Evolutionary conservation across 371 early-diverging fungal genomes (phyloP).

Genomic region (Mucor racemosus): DNA sequence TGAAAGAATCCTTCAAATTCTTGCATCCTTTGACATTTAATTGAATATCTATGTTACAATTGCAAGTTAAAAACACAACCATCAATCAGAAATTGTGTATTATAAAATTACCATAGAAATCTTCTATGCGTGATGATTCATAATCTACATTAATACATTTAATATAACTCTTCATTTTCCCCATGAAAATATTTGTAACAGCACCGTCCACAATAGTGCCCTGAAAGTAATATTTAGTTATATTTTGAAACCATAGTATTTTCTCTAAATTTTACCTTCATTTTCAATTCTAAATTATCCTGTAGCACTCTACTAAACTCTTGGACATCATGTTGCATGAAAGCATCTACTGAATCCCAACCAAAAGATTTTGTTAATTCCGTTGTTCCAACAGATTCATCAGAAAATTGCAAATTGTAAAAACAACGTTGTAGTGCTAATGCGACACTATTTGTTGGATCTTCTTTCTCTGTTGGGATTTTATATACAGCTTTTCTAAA

Average conservation of each 20-base stretch:
- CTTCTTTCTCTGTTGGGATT: constrained; percentile 89
- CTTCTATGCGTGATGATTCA: constrained; percentile 91
- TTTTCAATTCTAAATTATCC: constrained; percentile 92
- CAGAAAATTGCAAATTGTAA: constrained; percentile 82
- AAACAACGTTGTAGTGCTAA: constrained; percentile 95
- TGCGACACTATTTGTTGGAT: constrained; percentile 82
- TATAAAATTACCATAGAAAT: constrained; percentile 42
- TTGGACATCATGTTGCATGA: constrained; percentile 97
- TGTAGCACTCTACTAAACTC: constrained; percentile 96
- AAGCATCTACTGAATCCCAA: constrained; percentile 93
- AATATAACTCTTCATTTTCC: constrained; percentile 95
- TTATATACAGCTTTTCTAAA: constrained; percentile 91
- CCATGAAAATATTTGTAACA: constrained; percentile 87
- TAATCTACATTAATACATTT: constrained; percentile 92
- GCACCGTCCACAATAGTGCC: constrained; percentile 90
- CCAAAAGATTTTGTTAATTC: constrained; percentile 97
- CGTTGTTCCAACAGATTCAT: constrained; percentile 69
- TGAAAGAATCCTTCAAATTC: constrained; percentile 89
- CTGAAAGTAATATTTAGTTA: constrained; percentile 14
- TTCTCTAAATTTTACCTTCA: constrained; percentile 52
- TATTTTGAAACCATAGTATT: neutral
- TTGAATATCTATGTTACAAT: constrained; percentile 75
- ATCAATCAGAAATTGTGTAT: neutral
- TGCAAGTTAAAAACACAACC: neutral
- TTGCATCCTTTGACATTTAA: constrained; percentile 94